These are phyloP conservation scores for Russula griseocarnosa DNA, from an alignment of 768 basidiomycete genomes.

Conservation along the genomic window DNA sequence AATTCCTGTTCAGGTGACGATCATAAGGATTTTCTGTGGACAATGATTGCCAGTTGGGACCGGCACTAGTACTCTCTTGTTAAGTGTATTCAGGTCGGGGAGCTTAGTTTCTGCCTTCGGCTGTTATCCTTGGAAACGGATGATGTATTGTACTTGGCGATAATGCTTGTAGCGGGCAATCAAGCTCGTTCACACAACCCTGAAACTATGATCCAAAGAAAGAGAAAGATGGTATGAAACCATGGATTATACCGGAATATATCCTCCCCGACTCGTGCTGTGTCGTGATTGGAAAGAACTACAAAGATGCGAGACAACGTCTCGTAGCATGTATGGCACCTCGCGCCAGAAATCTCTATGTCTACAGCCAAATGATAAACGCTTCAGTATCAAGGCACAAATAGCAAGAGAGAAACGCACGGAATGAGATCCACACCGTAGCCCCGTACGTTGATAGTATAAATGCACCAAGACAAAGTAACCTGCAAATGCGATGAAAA, in stretches of 20 bases:
- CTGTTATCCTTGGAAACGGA: not conserved
- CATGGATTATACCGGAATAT: conserved; percentile 54
- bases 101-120: not conserved
- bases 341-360: conserved; percentile 91
- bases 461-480: conserved; percentile 81
- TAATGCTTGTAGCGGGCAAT: not conserved
- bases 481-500: conserved; percentile 58
- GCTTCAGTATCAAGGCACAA: conserved; percentile 13
- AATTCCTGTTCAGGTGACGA: too few relatives aligned
- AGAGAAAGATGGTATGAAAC: conserved; percentile 1
- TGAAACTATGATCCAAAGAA: conserved; percentile 1
- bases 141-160: not conserved
- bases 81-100: not conserved
- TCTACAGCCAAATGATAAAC: conserved; percentile 37
- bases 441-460: conserved; percentile 86
- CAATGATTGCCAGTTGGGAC: too few relatives aligned
- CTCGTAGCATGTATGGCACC: conserved; percentile 79
- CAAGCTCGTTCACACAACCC: conserved; percentile 14
- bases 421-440: conserved; percentile 74
- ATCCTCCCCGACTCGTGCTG: conserved; percentile 61
- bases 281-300: conserved; percentile 65
- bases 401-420: conserved; percentile 44
- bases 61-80: not conserved
- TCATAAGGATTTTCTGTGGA: too few relatives aligned
- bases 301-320: conserved; percentile 74